These are phyloP conservation scores for Lachnellula occidentalis DNA, from an alignment of 2,329 filamentous ascomycete genomes.

Conservation along the genomic window DNA sequence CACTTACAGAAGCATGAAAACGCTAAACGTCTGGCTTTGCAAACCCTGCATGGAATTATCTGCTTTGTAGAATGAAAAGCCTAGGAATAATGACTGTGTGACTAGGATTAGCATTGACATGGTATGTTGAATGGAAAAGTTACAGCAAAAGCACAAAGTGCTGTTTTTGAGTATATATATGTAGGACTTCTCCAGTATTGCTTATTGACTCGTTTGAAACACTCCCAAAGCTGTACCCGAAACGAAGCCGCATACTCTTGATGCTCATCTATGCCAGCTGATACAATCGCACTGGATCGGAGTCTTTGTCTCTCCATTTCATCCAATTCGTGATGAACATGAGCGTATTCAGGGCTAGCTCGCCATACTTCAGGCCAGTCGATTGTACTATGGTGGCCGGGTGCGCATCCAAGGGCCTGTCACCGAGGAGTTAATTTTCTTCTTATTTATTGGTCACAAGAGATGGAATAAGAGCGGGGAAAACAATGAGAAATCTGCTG, in stretches of 20 bases:
- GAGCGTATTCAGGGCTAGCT: slow-evolving; percentile 41
- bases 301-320: slow-evolving; percentile 38
- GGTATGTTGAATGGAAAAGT: too few relatives aligned
- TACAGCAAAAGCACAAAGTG: slow-evolving; percentile 42
- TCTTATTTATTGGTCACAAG: too few relatives aligned
- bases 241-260: slow-evolving; percentile 59
- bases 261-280: not conserved
- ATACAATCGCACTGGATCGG: not conserved
- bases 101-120: too few relatives aligned
- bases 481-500: too few relatives aligned
- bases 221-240: slow-evolving; percentile 55
- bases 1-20: slow-evolving; percentile 60
- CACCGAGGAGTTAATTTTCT: too few relatives aligned
- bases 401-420: slow-evolving; percentile 42
- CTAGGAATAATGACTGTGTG: slow-evolving; percentile 47
- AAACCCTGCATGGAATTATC: slow-evolving; percentile 57
- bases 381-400: slow-evolving; percentile 54
- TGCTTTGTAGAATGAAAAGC: slow-evolving; percentile 60
- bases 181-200: slow-evolving; percentile 74
- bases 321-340: slow-evolving; percentile 41
- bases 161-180: slow-evolving; percentile 68
- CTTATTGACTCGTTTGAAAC: slow-evolving; percentile 63
- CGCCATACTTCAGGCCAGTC: slow-evolving; percentile 60
- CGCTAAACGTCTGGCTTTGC: slow-evolving; percentile 65
- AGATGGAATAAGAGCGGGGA: too few relatives aligned